Evolutionary conservation across 108 stramenopile genomes (phyloP).

Genomic region (Aurantiochytrium sp.): DNA sequence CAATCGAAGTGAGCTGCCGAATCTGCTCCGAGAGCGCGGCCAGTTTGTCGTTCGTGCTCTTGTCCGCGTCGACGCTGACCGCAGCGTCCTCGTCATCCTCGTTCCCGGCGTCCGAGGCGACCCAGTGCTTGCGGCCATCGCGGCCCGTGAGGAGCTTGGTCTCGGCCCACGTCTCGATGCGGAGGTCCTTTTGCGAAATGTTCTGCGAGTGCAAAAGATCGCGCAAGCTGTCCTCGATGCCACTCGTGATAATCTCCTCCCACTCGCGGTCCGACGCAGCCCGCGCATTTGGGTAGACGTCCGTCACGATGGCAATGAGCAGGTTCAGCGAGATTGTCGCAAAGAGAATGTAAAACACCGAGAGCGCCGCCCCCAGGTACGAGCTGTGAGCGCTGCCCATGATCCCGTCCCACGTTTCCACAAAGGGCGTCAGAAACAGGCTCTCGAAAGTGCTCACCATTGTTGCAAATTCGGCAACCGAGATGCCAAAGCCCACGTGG

Average conservation of each 20-base stretch:
- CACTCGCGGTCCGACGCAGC: background rate
- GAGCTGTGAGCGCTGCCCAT: background rate
- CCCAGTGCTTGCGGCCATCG: slow-evolving; percentile 6
- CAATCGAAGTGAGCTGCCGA: background rate
- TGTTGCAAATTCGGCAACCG: background rate
- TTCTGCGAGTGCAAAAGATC: background rate
- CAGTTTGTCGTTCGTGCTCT: background rate
- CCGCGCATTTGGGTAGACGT: background rate
- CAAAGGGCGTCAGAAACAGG: slow-evolving; percentile 12
- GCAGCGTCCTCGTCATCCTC: too few species aligned
- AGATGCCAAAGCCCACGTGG: slow-evolving; percentile 17
- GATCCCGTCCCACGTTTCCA: background rate
- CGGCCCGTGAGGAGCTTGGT: background rate
- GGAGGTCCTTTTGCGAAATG: background rate
- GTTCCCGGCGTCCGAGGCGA: background rate
- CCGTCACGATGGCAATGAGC: slow-evolving; percentile 32
- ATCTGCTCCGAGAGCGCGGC: background rate
- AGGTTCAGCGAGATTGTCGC: slow-evolving; percentile 17
- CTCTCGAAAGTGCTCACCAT: background rate
- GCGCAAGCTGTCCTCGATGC: background rate
- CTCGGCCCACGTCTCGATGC: slow-evolving; percentile 7
- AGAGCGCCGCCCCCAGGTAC: background rate
- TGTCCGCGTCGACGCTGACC: too few species aligned
- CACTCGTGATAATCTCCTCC: slow-evolving; percentile 26
- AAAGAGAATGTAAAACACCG: slow-evolving; percentile 32